Evolutionary conservation across 2,329 filamentous ascomycete species (phyloP), one percentile per base, ranked within the genome.

Genomic region (Fonsecaea pedrosoi): DNA sequence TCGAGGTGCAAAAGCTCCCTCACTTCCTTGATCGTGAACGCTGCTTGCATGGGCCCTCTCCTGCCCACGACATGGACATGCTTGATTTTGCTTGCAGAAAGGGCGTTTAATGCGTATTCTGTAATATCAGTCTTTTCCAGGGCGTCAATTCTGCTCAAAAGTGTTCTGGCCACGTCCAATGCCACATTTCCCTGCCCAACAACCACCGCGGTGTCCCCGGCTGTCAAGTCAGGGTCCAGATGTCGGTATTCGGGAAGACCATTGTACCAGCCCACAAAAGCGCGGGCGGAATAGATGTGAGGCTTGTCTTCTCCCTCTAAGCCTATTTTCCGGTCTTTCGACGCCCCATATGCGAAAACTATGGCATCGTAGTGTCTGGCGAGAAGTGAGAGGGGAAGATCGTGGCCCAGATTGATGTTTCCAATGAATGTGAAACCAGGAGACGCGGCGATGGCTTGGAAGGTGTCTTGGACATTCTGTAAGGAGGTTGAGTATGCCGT

Each of bases 251-350:
- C 91, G 0, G 95, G 95, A 2, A 97, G 84, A 2, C 95, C 95
- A 78, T 99, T 99, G 79, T 99, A 99, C 95, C 95, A 99, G 18
- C 94, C 95, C 1, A 99, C 95, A 77, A 98, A 97, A 45, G 93
- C 90, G 34, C 95, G 87, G 1, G 95, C 95, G 7, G 94, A 97
- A 76, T 93, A 90, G 56, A 74, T 72, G 32, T 84, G 82, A 6
- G 95, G 80, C 5, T 80, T 78, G 3, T 89, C 85, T 67, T 99
- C 95, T 8, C 94, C 94, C 0, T 90, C 88, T 40, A 99, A 88
- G 0, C 87, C 89, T 0, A 99, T 83, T 63, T 85, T 88, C 70
- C 88, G 89, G 77, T 99, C 95, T 75, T 91, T 87, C 0, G 92
- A 90, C 2, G 95, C 94, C 13, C 95, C 95, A 73, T 99, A 99